phyloP scores from a whole-genome alignment of 768 basidiomycete species.

The Tylopilus rubrobrunneus region DNA sequence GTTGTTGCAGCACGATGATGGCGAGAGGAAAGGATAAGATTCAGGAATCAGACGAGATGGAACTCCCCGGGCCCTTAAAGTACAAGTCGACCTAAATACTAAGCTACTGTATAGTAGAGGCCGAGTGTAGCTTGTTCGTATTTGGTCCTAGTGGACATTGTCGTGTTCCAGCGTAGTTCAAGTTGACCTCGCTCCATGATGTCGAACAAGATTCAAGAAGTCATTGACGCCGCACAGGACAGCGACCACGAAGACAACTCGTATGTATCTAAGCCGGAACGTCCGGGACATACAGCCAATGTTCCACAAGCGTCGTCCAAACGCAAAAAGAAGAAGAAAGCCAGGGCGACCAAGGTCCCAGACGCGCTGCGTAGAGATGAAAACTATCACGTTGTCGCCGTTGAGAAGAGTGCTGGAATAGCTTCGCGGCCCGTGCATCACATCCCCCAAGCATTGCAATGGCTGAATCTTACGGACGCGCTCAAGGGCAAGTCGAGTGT shows the following conservation, averaged over 20 bases:
- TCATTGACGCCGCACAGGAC: slow-evolving; percentile 36
- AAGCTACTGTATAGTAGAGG: too few relatives aligned
- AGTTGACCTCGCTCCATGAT: slow-evolving; percentile 9
- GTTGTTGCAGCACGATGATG: too few relatives aligned
- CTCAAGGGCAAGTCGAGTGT: slow-evolving; percentile 76
- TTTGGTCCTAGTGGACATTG: too few relatives aligned
- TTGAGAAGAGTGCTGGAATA: slow-evolving; percentile 44
- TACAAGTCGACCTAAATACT: too few relatives aligned
- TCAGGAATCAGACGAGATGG: too few relatives aligned
- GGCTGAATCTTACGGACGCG: slow-evolving; percentile 81
- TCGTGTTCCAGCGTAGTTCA: too few relatives aligned
- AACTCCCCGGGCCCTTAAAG: too few relatives aligned
- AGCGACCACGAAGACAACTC: slow-evolving; percentile 33
- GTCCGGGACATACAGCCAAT: slow-evolving; percentile 22
- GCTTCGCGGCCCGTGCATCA: slow-evolving; percentile 58
- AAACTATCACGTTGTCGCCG: slow-evolving; percentile 59
- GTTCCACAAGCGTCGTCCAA: slow-evolving; percentile 34
- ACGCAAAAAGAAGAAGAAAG: slow-evolving; percentile 90
- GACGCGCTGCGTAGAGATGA: slow-evolving; percentile 48
- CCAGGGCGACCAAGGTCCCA: slow-evolving; percentile 55
- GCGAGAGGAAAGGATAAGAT: too few relatives aligned
- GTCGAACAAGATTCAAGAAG: slow-evolving; percentile 38
- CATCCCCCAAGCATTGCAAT: slow-evolving; percentile 65
- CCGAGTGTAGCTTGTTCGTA: too few relatives aligned
- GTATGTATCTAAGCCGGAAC: slow-evolving; percentile 24